A percentile compares a stretch with the other conserved stretches of the same genome.
These are phyloP conservation scores for Fusarium avenaceum DNA, from an alignment of 2,329 filamentous ascomycete genomes.

Conservation along the genomic window DNA sequence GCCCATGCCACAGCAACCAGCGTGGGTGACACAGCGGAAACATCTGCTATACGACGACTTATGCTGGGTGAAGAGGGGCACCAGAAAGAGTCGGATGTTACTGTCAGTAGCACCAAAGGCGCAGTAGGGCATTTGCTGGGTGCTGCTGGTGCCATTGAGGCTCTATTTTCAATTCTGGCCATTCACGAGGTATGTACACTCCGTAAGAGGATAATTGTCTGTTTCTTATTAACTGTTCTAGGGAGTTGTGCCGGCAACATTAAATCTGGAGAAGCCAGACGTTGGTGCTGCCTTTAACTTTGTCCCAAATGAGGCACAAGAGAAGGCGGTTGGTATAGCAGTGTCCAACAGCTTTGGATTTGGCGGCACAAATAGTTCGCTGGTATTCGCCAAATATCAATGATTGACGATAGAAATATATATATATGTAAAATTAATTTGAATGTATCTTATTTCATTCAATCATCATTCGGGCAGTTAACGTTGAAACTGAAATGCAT, in stretches of 20 bases:
- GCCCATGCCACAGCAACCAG: conserved; percentile 92
- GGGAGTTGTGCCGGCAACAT: conserved; percentile 85
- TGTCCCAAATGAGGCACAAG: conserved; percentile 78
- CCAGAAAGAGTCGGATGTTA: conserved; percentile 72
- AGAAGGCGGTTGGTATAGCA: conserved; percentile 77
- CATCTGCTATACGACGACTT: conserved; percentile 81
- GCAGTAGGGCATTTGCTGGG: conserved; percentile 92
- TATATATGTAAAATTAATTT: neutral
- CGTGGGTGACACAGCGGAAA: conserved; percentile 90
- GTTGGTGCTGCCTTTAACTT: conserved; percentile 86
- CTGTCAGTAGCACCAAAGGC: conserved; percentile 94
- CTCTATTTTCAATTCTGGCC: conserved; percentile 85
- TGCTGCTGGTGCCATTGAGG: conserved; percentile 90
- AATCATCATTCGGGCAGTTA: too few relatives aligned
- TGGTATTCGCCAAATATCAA: conserved; percentile 74
- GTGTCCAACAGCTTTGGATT: conserved; percentile 98
- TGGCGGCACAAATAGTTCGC: conserved; percentile 92
- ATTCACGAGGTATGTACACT: conserved; percentile 76
- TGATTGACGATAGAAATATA: neutral
- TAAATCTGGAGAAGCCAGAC: conserved; percentile 80
- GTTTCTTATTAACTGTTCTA: conserved; percentile 55
- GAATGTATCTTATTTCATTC: conserved; percentile 2
- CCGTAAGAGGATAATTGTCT: neutral
- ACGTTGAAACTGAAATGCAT: neutral
- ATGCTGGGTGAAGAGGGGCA: conserved; percentile 81